phyloP scores from a whole-genome alignment of 495 filamentous ascomycete species.

The Podospora sp. region DNA sequence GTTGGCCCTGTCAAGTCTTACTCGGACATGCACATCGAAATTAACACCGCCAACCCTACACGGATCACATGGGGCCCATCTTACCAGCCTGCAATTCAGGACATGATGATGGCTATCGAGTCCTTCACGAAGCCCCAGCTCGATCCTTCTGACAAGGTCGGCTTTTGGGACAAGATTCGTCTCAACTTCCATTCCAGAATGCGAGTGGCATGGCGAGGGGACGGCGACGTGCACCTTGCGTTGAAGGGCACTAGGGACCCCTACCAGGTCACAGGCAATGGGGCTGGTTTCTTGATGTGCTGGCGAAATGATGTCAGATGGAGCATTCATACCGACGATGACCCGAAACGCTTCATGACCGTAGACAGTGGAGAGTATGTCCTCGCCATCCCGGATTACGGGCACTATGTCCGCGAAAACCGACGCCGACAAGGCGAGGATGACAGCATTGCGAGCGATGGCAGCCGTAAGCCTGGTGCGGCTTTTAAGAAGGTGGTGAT shows the following conservation, averaged over 20 bases:
- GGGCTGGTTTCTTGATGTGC: conserved; percentile 95
- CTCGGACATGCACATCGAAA: conserved; percentile 85
- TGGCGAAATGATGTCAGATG: conserved; percentile 91
- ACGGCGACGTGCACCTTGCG: conserved; percentile 92
- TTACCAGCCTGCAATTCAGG: conserved; percentile 97
- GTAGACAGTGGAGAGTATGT: conserved; percentile 94
- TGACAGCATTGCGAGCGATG: conserved; percentile 64
- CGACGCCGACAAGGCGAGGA: conserved; percentile 60
- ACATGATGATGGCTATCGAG: conserved; percentile 99
- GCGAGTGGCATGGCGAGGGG: conserved; percentile 85
- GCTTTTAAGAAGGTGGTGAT: conserved; percentile 96
- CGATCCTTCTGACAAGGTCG: conserved; percentile 88
- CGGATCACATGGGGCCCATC: conserved; percentile 96
- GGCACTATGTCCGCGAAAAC: conserved; percentile 75
- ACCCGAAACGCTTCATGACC: conserved; percentile 91
- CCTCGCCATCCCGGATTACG: conserved; percentile 90
- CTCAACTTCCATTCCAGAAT: conserved; percentile 93
- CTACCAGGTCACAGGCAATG: conserved; percentile 88
- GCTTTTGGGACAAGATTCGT: conserved; percentile 99
- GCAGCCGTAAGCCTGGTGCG: conserved; percentile 69
- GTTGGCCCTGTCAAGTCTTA: conserved; percentile 96
- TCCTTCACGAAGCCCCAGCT: conserved; percentile 93
- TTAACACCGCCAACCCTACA: conserved; percentile 89
- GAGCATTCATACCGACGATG: conserved; percentile 77
- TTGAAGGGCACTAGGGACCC: conserved; percentile 93